Conservation (phyloP, 768 basidiomycete species). For the Pulveroboletus sp. region DNA sequence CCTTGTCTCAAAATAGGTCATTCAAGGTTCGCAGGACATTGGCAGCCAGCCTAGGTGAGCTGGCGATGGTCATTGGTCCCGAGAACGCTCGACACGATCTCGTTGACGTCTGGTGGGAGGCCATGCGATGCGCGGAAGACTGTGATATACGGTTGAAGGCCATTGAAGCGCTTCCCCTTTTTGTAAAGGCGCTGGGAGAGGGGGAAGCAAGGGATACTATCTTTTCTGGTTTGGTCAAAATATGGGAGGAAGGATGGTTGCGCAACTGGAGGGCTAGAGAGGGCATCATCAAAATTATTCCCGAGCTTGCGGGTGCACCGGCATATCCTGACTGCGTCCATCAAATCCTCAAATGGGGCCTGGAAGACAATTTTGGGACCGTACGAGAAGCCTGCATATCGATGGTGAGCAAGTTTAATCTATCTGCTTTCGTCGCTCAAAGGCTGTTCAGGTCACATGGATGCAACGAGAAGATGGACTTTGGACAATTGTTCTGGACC, state of each 20-base stretch:
- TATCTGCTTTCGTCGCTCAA: slow-evolving; percentile 6
- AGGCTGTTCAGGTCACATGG: slow-evolving; percentile 42
- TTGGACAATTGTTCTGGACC: slow-evolving; percentile 34
- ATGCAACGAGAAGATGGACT: slow-evolving; percentile 41
- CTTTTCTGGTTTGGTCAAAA: slow-evolving; percentile 44
- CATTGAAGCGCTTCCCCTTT: slow-evolving; percentile 58
- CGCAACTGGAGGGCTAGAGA: slow-evolving; percentile 81
- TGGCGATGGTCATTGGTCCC: slow-evolving; percentile 80
- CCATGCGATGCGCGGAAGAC: slow-evolving; percentile 53
- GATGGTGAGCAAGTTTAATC: slow-evolving; percentile 44
- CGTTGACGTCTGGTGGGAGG: slow-evolving; percentile 65
- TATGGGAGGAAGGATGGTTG: slow-evolving; percentile 59
- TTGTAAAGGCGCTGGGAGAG: slow-evolving; percentile 51
- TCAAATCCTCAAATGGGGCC: slow-evolving; percentile 52
- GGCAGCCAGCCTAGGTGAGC: slow-evolving; percentile 84
- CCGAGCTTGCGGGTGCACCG: slow-evolving; percentile 43
- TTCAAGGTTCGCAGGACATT: slow-evolving; percentile 71
- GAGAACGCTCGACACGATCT: slow-evolving; percentile 66
- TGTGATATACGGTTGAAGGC: slow-evolving; percentile 66
- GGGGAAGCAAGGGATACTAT: slow-evolving; percentile 41
- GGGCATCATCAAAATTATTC: slow-evolving; percentile 53
- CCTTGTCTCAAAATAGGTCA: slow-evolving; percentile 56
- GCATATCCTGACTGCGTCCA: slow-evolving; percentile 46
- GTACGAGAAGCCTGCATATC: slow-evolving; percentile 75
- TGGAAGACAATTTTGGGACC: slow-evolving; percentile 78